phyloP scores from a whole-genome alignment of 306 rosid genomes.

The Cicer arietinum region DNA sequence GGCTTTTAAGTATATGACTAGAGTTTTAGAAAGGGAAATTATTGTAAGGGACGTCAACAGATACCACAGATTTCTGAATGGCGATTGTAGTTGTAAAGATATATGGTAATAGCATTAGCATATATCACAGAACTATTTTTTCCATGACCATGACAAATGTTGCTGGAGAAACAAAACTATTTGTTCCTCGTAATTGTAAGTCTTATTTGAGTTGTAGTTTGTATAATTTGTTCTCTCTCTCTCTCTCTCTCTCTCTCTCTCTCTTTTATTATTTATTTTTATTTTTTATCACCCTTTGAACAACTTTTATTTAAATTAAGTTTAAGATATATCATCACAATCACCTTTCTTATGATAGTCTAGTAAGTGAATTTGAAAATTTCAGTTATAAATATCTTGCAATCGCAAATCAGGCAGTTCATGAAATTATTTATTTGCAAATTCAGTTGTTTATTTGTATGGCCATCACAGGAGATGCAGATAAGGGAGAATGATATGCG shows the following conservation, averaged over 20 bases:
- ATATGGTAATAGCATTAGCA: constrained; percentile 56
- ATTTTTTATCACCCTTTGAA: no score
- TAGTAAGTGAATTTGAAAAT: not conserved
- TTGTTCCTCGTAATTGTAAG: not conserved
- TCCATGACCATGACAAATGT: not conserved
- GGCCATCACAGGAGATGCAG: constrained; percentile 2
- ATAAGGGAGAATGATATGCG: not conserved
- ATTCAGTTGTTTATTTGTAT: constrained; percentile 15
- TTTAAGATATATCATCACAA: constrained; percentile 3
- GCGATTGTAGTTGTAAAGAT: constrained; percentile 76
- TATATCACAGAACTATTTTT: not conserved
- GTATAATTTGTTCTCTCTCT: not conserved
- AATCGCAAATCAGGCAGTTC: not conserved
- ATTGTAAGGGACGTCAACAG: constrained; percentile 83
- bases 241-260: no score
- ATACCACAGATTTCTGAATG: constrained; percentile 75
- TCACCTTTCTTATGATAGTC: constrained; percentile 22
- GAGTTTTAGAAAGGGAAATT: constrained; percentile 72
- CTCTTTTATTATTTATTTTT: no score
- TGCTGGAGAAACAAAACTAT: constrained; percentile 19
- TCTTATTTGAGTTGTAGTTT: not conserved
- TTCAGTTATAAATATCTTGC: not conserved
- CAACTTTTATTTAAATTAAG: no score
- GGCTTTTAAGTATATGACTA: constrained; percentile 75
- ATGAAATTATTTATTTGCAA: constrained; percentile 7